A percentile compares a stretch with the other conserved stretches of the same genome.
Evolutionary conservation across 202 grass and related monocot genomes (phyloP).

Genomic region (Bolboschoenoplectus hybrid): DNA sequence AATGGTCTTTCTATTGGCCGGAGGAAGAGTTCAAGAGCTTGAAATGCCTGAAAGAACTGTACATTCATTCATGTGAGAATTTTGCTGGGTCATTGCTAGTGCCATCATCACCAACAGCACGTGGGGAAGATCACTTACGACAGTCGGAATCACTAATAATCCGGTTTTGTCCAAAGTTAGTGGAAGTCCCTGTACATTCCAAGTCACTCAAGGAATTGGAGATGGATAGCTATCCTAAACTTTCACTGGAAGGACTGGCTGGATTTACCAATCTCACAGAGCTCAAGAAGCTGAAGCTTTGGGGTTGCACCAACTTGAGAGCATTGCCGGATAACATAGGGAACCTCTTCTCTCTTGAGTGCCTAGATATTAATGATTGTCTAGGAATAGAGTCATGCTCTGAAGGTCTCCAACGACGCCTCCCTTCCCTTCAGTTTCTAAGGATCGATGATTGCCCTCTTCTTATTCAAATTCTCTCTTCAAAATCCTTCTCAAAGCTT

Average conservation of each 20-base stretch:
- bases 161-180: fast-evolving
- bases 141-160: fast-evolving
- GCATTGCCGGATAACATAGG: too few relatives aligned
- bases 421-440: not conserved
- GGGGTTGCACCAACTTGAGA: not conserved
- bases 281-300: not conserved
- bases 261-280: not conserved
- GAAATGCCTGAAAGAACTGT: conserved; percentile 18
- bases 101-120: not conserved
- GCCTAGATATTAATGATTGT: not conserved
- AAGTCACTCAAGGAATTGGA: not conserved
- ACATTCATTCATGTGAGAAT: fast-evolving
- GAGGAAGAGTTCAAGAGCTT: conserved; percentile 39
- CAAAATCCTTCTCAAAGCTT: too few relatives aligned
- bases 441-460: not conserved
- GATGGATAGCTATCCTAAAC: not conserved
- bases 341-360: not conserved
- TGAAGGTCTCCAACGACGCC: not conserved
- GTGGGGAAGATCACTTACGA: not conserved
- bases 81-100: not conserved
- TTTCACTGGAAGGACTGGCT: not conserved
- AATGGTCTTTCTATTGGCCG: conserved; percentile 28
- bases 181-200: not conserved
- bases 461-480: too few relatives aligned
- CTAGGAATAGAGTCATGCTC: not conserved